These are phyloP conservation scores for Bruguiera parviflora DNA, from an alignment of 345 rosid species.

Conservation along the genomic window DNA sequence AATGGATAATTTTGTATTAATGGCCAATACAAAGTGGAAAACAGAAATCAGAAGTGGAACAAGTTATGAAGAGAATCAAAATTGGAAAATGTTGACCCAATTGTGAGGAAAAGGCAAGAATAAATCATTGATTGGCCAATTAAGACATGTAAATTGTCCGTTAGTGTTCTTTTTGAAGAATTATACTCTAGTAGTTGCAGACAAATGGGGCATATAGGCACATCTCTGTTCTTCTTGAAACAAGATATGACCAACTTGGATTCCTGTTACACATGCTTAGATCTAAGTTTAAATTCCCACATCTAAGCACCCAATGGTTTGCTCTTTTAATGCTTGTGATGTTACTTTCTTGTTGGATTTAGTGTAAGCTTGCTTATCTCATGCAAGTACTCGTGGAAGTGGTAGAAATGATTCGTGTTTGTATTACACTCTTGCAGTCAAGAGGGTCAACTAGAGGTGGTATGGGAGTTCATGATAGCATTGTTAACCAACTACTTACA, in stretches of 20 bases:
- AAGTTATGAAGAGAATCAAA: slow-evolving; percentile 84
- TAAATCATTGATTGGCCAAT: too few relatives aligned
- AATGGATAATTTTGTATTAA: too few relatives aligned
- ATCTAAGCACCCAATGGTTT: neutral
- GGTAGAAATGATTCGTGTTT: slow-evolving; percentile 10
- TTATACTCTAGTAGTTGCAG: neutral
- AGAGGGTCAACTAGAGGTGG: slow-evolving; percentile 98
- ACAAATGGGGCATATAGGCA: neutral
- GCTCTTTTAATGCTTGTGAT: too few relatives aligned
- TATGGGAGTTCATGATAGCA: slow-evolving; percentile 97
- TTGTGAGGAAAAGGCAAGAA: too few relatives aligned
- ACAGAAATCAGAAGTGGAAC: slow-evolving; percentile 38
- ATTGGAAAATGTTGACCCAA: slow-evolving; percentile 35
- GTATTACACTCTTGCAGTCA: slow-evolving; percentile 48
- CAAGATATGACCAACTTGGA: neutral
- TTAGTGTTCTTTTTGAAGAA: too few relatives aligned
- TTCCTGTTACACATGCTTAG: neutral
- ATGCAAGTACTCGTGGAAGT: neutral
- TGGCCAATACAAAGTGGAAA: too few relatives aligned
- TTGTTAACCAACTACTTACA: slow-evolving; percentile 94
- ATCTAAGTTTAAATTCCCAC: neutral
- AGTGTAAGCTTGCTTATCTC: too few relatives aligned
- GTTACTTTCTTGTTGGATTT: too few relatives aligned
- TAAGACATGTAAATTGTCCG: too few relatives aligned
- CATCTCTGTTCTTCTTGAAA: neutral